Conservation (phyloP, 202 grass and related monocot genomes). For the Elaeis oleifera region DNA sequence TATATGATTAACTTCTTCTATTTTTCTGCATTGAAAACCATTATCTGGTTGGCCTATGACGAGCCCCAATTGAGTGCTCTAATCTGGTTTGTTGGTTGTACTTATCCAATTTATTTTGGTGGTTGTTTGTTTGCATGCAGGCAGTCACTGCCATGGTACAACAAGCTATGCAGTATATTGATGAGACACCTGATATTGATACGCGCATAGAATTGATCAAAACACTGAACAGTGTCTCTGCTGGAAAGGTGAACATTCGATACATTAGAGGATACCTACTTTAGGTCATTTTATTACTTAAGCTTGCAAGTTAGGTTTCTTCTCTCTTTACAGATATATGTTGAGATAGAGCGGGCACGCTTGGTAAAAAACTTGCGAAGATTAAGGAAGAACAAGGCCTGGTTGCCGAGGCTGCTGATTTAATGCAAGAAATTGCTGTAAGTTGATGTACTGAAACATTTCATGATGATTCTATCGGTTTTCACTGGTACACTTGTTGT, state of each 20-base stretch:
- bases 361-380: conserved; percentile 87
- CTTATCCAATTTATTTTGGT: too few species aligned
- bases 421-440: conserved; percentile 99
- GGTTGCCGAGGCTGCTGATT: conserved; percentile 90
- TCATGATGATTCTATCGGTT: too few species aligned
- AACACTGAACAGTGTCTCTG: conserved; percentile 74
- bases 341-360: conserved; percentile 90
- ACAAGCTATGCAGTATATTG: conserved; percentile 96
- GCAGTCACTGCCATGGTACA: conserved; percentile 88
- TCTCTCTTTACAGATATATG: conserved; percentile 64
- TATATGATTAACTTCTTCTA: too few species aligned
- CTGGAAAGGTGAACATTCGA: conserved; percentile 62
- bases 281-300: too few species aligned
- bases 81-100: too few species aligned
- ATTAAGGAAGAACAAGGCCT: conserved; percentile 81
- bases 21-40: too few species aligned
- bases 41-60: too few species aligned
- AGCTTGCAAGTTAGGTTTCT: not conserved
- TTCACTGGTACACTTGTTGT: too few species aligned
- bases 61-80: too few species aligned
- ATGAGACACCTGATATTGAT: conserved; percentile 71
- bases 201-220: conserved; percentile 84
- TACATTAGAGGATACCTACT: not conserved
- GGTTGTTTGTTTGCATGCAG: conserved; percentile 24
- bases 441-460: conserved; percentile 23